A percentile compares a stretch with the other conserved stretches of the same genome.
Evolutionary conservation across 1,284 basidiomycete species (phyloP).

Genomic region (Mycena sp.): DNA sequence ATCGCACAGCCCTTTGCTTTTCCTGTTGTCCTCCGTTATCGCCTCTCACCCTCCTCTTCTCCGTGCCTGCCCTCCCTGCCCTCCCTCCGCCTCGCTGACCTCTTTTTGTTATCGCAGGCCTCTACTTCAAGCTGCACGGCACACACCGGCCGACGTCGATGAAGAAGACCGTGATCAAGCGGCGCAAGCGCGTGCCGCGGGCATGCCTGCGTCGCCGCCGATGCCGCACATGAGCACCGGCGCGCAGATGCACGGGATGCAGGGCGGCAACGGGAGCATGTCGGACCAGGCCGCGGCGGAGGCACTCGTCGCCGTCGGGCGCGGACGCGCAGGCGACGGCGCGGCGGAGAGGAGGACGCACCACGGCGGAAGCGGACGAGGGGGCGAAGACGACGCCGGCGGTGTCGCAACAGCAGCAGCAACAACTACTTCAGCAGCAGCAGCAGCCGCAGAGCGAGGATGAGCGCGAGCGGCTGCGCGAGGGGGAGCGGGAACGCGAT

Average conservation of each 20-base stretch:
- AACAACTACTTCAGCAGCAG: neutral
- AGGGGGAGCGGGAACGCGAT: slow-evolving; percentile 35
- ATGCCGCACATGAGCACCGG: slow-evolving; percentile 26
- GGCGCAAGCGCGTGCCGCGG: slow-evolving; percentile 90
- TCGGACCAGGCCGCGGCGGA: slow-evolving; percentile 86
- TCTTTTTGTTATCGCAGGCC: slow-evolving; percentile 58
- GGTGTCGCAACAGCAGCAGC: slow-evolving; percentile 47
- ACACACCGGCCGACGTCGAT: slow-evolving; percentile 97
- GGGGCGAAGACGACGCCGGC: slow-evolving; percentile 13
- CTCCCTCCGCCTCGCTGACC: neutral
- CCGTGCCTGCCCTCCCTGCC: neutral
- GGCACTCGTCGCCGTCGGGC: slow-evolving; percentile 81
- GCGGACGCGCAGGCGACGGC: slow-evolving; percentile 36
- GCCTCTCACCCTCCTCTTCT: neutral
- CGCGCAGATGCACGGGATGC: too few relatives aligned
- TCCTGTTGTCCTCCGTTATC: neutral
- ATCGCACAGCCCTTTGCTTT: neutral
- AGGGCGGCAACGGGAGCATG: slow-evolving; percentile 45
- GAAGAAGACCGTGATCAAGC: slow-evolving; percentile 99
- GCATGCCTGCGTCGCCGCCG: neutral
- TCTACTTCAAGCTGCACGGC: slow-evolving; percentile 98
- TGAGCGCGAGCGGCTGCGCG: slow-evolving; percentile 52
- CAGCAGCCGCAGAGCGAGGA: slow-evolving; percentile 55
- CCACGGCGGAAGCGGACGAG: slow-evolving; percentile 28
- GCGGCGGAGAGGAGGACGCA: slow-evolving; percentile 62